Base-by-base conservation (phyloP, 768 basidiomycete species). In the Coprinellus micaceus region DNA sequence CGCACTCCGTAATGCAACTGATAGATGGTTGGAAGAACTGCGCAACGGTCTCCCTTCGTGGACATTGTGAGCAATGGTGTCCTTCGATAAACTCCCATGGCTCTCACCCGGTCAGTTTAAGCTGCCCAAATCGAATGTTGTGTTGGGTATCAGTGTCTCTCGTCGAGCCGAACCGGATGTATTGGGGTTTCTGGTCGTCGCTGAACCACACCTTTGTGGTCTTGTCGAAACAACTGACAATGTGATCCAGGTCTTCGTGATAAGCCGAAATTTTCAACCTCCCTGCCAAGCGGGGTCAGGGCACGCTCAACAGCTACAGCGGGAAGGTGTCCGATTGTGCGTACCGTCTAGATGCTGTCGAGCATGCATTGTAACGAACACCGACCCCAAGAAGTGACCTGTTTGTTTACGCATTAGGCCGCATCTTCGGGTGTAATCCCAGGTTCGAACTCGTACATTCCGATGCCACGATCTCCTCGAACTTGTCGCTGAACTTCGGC, bases 151-250 rank as follows among this genome's bases (percentile, higher is more conserved):
- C 76, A 21, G 68, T 72, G 58, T 81, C 79, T 15, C 63, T 66
- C 15, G 71, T 66, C 2, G 69, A 69, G 13, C 81, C 80, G 52
- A 82, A 82, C 48, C 71, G 75, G 54, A 82, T 75, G 60, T 69
- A 81, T 29, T 76, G 74, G 15, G 74, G 71, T 22, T 82, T 75
- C 2, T 58, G 48, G 7, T 67, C 55, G 53, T 74, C 72, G 24
- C 64, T 67, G 59, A 83, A 83, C 21, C 71, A 65, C 6, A 75
- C 63, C 52, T 81, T 83, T 1, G 81, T 76, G 0, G 73, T 70
- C 54, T 73, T 76, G 62, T 82, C 81, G 54, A 83, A 83, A 41
- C 69, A 71, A 19, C 64, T 61, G 1, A 67, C 62, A 54, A 83
- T 82, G 41, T 75, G 63, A 22, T 65, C 56, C 21, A 81, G 58